phyloP scores from a whole-genome alignment of 2,329 filamentous ascomycete genomes.

The Leptosphaerulina australis region DNA sequence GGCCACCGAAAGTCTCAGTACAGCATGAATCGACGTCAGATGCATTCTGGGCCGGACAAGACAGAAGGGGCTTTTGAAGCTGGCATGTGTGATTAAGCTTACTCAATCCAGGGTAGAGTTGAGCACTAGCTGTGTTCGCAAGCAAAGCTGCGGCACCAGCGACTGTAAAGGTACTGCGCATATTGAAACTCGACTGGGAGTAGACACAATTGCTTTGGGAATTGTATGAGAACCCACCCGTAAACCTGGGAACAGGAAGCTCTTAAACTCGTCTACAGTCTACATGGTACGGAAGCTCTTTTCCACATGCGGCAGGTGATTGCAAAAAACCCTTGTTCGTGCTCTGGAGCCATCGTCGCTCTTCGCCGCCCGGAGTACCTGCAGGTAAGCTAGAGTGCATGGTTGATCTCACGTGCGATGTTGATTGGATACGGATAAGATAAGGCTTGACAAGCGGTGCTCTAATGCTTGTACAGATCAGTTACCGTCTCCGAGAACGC shows the following conservation, averaged over 20 bases:
- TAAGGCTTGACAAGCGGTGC: slow-evolving; percentile 30
- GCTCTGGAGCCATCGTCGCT: slow-evolving; percentile 18
- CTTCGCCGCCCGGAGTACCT: slow-evolving; percentile 35
- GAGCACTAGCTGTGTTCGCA: slow-evolving; percentile 37
- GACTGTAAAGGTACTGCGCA: slow-evolving; percentile 27
- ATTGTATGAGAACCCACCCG: slow-evolving; percentile 13
- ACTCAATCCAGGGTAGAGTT: slow-evolving; percentile 56
- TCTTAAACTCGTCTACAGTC: slow-evolving; percentile 15
- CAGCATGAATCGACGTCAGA: slow-evolving; percentile 65
- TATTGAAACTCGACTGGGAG: slow-evolving; percentile 20
- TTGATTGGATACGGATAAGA: slow-evolving; percentile 39
- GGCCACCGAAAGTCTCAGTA: slow-evolving; percentile 67
- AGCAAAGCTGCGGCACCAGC: slow-evolving; percentile 30
- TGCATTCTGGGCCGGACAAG: slow-evolving; percentile 41
- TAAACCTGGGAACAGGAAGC: slow-evolving; percentile 15
- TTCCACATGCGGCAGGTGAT: slow-evolving; percentile 43
- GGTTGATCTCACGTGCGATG: slow-evolving; percentile 35
- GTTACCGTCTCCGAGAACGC: slow-evolving; percentile 24
- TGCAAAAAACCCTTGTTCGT: slow-evolving; percentile 10
- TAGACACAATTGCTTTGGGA: slow-evolving; percentile 5
- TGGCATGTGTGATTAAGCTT: slow-evolving; percentile 64
- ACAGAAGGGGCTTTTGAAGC: slow-evolving; percentile 47
- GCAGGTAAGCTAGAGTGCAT: slow-evolving; percentile 30
- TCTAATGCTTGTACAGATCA: slow-evolving; percentile 25
- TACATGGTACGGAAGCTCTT: slow-evolving; percentile 31